phyloP scores from a whole-genome alignment of 768 basidiomycete species.

The Saitozyma sp. region DNA sequence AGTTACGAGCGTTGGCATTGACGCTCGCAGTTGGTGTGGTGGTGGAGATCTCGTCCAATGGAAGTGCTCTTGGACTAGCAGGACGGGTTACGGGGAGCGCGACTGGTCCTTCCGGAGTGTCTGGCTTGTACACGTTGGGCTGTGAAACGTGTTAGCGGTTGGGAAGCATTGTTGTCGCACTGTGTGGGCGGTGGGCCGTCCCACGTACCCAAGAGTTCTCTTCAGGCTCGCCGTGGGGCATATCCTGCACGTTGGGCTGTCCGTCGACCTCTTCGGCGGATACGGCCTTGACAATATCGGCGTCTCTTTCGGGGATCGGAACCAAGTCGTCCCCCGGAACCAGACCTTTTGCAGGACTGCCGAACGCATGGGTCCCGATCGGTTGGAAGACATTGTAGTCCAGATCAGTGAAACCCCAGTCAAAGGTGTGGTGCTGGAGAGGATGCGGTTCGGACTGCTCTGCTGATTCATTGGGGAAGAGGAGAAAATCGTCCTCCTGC shows the following conservation, averaged over 20 bases:
- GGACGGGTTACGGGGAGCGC: too few relatives aligned
- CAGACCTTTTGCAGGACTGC: slow-evolving; percentile 10
- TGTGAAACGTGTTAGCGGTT: too few relatives aligned
- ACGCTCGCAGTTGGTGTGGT: too few relatives aligned
- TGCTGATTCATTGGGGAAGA: background rate
- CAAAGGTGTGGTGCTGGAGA: background rate
- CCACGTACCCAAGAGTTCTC: slow-evolving; percentile 9
- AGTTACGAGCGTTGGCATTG: too few relatives aligned
- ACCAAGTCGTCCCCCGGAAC: too few relatives aligned
- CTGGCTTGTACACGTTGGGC: too few relatives aligned
- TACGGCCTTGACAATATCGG: slow-evolving; percentile 9
- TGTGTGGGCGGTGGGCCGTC: too few relatives aligned
- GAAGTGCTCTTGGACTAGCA: too few relatives aligned
- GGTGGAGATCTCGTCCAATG: too few relatives aligned
- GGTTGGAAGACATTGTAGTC: slow-evolving; percentile 14
- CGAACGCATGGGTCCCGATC: slow-evolving; percentile 8
- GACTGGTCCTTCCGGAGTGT: too few relatives aligned
- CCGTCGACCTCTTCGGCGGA: slow-evolving; percentile 14
- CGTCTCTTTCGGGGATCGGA: too few relatives aligned
- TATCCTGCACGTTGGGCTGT: slow-evolving; percentile 2
- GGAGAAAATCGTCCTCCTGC: background rate
- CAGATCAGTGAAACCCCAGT: slow-evolving; percentile 15
- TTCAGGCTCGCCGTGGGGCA: slow-evolving; percentile 11
- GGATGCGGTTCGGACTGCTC: background rate
- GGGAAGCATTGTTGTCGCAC: too few relatives aligned